Percentiles rank a stretch among this genome's conserved stretches.
Evolutionary conservation across 225 moss, liverwort and hornwort species (phyloP).

Genomic region (Pseudoscleropodium purum): DNA sequence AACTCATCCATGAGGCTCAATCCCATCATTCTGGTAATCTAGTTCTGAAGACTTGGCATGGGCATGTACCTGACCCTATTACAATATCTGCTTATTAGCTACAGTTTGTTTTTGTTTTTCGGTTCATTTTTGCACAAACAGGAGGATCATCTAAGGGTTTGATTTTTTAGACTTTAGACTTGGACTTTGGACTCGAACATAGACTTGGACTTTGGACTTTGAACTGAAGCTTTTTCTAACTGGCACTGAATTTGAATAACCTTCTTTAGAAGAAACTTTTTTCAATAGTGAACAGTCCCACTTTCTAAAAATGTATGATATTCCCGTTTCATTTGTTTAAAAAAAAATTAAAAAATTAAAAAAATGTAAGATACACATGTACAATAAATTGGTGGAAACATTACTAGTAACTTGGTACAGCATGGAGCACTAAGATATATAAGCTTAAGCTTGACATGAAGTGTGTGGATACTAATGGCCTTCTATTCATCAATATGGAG

Average conservation of each 20-base stretch:
- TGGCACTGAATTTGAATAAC: neutral
- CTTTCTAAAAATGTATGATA: neutral
- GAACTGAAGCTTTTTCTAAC: no score
- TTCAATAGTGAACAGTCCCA: neutral
- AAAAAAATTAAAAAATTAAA: neutral
- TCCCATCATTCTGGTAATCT: neutral
- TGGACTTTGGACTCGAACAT: neutral
- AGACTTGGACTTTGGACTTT: neutral
- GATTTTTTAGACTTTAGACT: neutral
- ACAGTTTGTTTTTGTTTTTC: no score
- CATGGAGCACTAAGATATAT: neutral
- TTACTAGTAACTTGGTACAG: neutral
- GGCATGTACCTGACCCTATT: neutral
- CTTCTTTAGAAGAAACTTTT: neutral
- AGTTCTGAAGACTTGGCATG: neutral
- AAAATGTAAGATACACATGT: neutral
- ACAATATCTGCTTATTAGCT: neutral
- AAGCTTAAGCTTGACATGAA: neutral
- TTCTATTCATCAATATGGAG: neutral
- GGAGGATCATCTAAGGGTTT: no score
- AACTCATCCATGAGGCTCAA: neutral
- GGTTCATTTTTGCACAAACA: neutral
- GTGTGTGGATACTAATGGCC: neutral
- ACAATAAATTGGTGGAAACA: neutral
- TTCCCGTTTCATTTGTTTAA: no score